phyloP scores from a whole-genome alignment of 305 asterid genomes.

The Andrographis paniculata region DNA sequence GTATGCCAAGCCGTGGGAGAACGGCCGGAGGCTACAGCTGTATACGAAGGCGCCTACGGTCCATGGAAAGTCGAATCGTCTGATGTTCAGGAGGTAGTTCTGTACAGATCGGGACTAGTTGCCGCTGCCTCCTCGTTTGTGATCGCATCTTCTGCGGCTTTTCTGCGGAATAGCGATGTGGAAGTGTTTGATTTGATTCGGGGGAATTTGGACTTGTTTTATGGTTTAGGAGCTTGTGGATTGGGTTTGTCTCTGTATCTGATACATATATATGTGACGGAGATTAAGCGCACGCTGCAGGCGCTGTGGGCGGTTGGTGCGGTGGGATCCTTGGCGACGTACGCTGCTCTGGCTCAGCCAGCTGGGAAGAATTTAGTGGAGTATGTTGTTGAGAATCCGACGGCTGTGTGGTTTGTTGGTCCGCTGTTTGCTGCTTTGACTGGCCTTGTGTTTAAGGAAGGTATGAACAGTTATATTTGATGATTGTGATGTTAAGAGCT shows the following conservation, averaged over 20 bases:
- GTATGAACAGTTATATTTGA: slow-evolving; percentile 9
- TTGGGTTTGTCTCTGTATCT: slow-evolving; percentile 14
- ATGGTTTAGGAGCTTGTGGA: slow-evolving; percentile 64
- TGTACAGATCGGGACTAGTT: slow-evolving; percentile 79
- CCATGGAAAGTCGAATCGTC: slow-evolving; percentile 76
- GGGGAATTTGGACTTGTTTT: slow-evolving; percentile 38
- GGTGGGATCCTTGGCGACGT: slow-evolving; percentile 59
- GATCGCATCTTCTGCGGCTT: slow-evolving; percentile 39
- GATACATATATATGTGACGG: slow-evolving; percentile 80
- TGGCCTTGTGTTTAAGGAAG: slow-evolving; percentile 96
- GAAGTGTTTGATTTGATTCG: slow-evolving; percentile 22
- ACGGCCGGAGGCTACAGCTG: slow-evolving; percentile 20
- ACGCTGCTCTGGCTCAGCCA: slow-evolving; percentile 58
- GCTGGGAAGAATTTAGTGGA: slow-evolving; percentile 49
- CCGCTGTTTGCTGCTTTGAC: slow-evolving; percentile 85
- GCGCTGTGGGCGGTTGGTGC: slow-evolving; percentile 62
- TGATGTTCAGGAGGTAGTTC: slow-evolving; percentile 74
- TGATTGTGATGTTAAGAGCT: background rate
- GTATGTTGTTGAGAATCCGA: slow-evolving; percentile 55
- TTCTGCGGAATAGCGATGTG: slow-evolving; percentile 24
- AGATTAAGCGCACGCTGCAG: slow-evolving; percentile 46
- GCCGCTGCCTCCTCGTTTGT: slow-evolving; percentile 72
- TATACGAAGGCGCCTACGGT: slow-evolving; percentile 72
- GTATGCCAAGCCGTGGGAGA: slow-evolving; percentile 16
- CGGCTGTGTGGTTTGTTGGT: slow-evolving; percentile 83